These are phyloP conservation scores for Pseudocercospora fuligena DNA, from an alignment of 2,329 filamentous ascomycete genomes.

Conservation along the genomic window DNA sequence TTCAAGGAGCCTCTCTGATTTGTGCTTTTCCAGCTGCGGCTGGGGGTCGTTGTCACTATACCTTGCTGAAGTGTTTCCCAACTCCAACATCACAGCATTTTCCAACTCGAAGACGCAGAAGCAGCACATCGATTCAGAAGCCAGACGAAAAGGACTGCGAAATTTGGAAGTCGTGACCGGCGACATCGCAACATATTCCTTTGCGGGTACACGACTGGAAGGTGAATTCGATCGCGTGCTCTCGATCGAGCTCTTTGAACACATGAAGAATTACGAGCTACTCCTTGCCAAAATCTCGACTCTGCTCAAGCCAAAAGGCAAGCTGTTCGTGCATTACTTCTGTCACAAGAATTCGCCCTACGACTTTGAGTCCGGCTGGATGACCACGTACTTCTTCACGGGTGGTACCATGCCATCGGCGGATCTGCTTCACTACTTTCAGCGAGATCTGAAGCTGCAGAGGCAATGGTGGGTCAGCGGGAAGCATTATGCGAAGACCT, in stretches of 20 bases:
- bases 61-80: constrained; percentile 68
- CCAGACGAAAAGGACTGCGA: constrained; percentile 58
- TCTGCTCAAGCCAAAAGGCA: constrained; percentile 65
- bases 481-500: constrained; percentile 70
- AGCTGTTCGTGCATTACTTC: constrained; percentile 73
- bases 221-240: constrained; percentile 66
- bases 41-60: constrained; percentile 71
- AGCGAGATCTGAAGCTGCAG: constrained; percentile 63
- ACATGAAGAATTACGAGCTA: constrained; percentile 76
- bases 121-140: constrained; percentile 66
- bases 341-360: constrained; percentile 68
- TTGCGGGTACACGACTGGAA: constrained; percentile 51
- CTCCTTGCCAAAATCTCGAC: constrained; percentile 67
- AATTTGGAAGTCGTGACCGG: constrained; percentile 70
- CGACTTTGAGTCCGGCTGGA: constrained; percentile 74
- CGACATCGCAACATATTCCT: constrained; percentile 69
- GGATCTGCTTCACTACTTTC: constrained; percentile 70
- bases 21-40: constrained; percentile 58
- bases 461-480: constrained; percentile 75
- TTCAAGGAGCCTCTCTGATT: background rate
- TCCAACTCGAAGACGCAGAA: constrained; percentile 74
- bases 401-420: constrained; percentile 73
- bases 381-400: constrained; percentile 75
- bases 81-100: constrained; percentile 67
- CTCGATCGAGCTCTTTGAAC: constrained; percentile 74